These are phyloP conservation scores for Tricholoma terreum DNA, from an alignment of 768 basidiomycete genomes.

Conservation along the genomic window DNA sequence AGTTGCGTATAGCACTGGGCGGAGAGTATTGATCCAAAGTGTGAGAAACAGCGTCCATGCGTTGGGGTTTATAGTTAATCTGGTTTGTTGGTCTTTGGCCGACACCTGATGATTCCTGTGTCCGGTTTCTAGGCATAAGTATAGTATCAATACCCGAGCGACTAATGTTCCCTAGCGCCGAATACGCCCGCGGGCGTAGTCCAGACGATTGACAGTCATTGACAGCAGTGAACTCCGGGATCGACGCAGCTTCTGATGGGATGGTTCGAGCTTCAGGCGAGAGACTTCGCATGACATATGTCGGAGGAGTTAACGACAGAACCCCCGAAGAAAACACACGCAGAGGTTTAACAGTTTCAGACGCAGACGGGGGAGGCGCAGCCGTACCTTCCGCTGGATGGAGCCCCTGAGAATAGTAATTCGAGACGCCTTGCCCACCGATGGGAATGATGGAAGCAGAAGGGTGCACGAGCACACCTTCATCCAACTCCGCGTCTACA, in stretches of 20 bases:
- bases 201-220: background rate
- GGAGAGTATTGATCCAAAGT: background rate
- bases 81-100: background rate
- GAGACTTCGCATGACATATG: background rate
- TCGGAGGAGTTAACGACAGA: background rate
- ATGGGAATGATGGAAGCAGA: background rate
- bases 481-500: background rate
- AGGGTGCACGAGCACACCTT: background rate
- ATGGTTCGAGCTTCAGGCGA: background rate
- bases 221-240: background rate
- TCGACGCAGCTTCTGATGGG: background rate
- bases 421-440: background rate
- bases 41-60: background rate
- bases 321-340: constrained; percentile 11
- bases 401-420: background rate
- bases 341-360: background rate
- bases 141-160: background rate
- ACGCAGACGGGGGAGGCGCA: background rate
- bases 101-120: too few species aligned
- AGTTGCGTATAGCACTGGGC: background rate
- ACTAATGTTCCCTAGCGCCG: background rate
- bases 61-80: background rate
- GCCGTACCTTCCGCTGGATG: background rate
- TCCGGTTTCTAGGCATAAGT: too few species aligned
- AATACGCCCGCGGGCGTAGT: too few species aligned